These are phyloP conservation scores for Cerrena zonata DNA, from an alignment of 1,284 basidiomycete species.

Conservation along the genomic window DNA sequence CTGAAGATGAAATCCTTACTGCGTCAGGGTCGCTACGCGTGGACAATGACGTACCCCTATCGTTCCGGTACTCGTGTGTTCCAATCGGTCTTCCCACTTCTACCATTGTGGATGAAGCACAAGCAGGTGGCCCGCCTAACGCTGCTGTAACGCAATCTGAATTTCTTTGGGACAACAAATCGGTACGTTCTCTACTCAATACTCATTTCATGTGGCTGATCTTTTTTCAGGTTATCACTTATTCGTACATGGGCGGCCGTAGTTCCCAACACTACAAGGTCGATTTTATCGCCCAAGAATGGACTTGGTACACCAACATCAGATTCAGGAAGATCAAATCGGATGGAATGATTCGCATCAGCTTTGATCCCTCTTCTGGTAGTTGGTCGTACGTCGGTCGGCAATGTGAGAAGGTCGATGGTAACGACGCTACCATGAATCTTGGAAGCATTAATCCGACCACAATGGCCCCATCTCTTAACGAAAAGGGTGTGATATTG, in stretches of 20 bases:
- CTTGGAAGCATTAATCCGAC: slow-evolving; percentile 16
- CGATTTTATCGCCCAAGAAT: slow-evolving; percentile 1
- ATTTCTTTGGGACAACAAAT: too few species aligned
- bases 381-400: slow-evolving; percentile 6
- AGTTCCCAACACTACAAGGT: slow-evolving; percentile 2
- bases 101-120: too few species aligned
- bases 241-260: background rate
- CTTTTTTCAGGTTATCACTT: too few species aligned
- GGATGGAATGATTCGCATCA: slow-evolving; percentile 6
- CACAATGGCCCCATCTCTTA: slow-evolving; percentile 2
- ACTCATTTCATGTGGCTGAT: too few species aligned
- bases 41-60: too few species aligned
- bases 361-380: slow-evolving; percentile 4
- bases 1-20: too few species aligned
- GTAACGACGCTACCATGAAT: slow-evolving; percentile 19
- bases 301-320: slow-evolving; percentile 4
- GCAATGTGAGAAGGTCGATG: background rate
- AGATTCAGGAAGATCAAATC: background rate
- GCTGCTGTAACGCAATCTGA: too few species aligned
- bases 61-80: too few species aligned
- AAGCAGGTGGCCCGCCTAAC: too few species aligned
- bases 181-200: too few species aligned
- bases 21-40: too few species aligned
- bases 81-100: too few species aligned
- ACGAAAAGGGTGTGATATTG: slow-evolving; percentile 15